A percentile compares a stretch with the other conserved stretches of the same genome.
Evolutionary conservation across 2,329 filamentous ascomycete genomes (phyloP).

Genomic region (Massarina eburnea): DNA sequence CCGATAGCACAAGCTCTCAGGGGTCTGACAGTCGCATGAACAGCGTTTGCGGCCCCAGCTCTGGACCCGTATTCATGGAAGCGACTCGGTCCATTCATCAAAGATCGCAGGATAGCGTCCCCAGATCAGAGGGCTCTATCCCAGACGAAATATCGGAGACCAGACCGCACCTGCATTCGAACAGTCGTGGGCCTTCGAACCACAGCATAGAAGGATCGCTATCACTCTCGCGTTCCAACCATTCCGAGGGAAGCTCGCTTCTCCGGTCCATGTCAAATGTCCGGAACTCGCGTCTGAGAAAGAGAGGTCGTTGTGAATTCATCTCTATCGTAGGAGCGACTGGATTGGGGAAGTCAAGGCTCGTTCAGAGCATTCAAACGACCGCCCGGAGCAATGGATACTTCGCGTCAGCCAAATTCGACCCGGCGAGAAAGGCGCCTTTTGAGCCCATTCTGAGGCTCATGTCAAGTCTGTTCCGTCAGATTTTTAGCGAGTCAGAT

Average conservation of each 20-base stretch:
- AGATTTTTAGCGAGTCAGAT: conserved; percentile 67
- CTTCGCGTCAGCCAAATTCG: conserved; percentile 62
- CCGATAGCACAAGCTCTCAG: conserved; percentile 56
- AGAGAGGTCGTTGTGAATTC: conserved; percentile 60
- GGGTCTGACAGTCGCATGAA: conserved; percentile 52
- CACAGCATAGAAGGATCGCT: conserved; percentile 33
- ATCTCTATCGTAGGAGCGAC: conserved; percentile 59
- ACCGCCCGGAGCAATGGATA: conserved; percentile 61
- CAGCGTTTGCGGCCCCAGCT: conserved; percentile 24
- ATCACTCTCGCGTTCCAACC: conserved; percentile 27
- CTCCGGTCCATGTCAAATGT: conserved; percentile 34
- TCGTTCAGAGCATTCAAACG: conserved; percentile 61
- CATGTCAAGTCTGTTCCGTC: conserved; percentile 63
- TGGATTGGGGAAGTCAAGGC: conserved; percentile 62
- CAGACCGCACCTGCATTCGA: conserved; percentile 21
- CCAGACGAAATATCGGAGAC: conserved; percentile 23
- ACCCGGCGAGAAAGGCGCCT: conserved; percentile 59
- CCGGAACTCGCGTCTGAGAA: conserved; percentile 51
- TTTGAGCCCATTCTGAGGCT: conserved; percentile 64
- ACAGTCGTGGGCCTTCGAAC: conserved; percentile 27
- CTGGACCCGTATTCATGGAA: conserved; percentile 28
- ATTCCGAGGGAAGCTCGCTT: conserved; percentile 28
- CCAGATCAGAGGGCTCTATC: conserved; percentile 25
- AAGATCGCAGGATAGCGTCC: conserved; percentile 32
- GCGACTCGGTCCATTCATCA: conserved; percentile 26